Conservation (phyloP, 1,139 yeast species). For the Arxiozyma telluris region DNA sequence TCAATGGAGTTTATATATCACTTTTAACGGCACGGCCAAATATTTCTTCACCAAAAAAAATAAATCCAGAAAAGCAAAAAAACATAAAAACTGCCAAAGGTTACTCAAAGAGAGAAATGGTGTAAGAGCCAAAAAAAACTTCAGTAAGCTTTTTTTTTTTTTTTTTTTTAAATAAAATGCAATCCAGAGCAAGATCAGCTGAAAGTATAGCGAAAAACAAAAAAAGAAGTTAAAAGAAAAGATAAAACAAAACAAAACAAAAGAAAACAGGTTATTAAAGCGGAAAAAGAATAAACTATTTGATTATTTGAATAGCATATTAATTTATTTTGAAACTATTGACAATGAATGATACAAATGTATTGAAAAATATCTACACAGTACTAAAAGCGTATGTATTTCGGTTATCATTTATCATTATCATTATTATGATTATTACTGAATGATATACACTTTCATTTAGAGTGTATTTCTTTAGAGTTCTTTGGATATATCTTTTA, state of each 20-base stretch:
- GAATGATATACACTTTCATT: not conserved
- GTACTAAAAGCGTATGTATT: conserved; percentile 14
- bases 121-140: no score
- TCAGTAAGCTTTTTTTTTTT: not conserved
- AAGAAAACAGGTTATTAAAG: not conserved
- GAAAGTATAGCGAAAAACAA: no score
- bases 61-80: no score
- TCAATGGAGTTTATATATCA: not conserved
- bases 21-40: not conserved
- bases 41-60: not conserved
- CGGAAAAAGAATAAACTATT: not conserved
- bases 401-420: no score
- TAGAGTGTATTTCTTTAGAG: not conserved
- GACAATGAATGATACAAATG: conserved; percentile 6
- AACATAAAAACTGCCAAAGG: not conserved
- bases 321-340: no score
- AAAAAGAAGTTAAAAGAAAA: not conserved
- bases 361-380: conserved; percentile 16
- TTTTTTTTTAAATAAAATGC: not conserved
- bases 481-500: not conserved
- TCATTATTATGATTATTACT: not conserved
- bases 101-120: not conserved
- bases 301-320: no score
- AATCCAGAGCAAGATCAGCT: not conserved
- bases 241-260: not conserved